Base-by-base conservation (phyloP, 768 basidiomycete genomes). In the Coprinopsis cinerea region DNA sequence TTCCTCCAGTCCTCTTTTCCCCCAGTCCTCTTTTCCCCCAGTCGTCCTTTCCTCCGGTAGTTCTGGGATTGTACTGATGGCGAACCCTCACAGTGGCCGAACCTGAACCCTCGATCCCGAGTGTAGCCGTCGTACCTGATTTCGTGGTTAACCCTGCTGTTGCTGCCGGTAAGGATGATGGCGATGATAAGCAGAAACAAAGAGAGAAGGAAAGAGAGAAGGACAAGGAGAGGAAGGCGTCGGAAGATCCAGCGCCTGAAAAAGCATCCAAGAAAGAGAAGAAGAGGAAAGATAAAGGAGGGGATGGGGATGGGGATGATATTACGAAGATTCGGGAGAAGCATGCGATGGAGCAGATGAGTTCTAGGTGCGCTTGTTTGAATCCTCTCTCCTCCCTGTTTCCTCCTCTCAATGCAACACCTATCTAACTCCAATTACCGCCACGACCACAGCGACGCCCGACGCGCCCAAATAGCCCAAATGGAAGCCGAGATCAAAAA, bases 401-500 rank as follows among this genome's bases (percentile, higher is more conserved):
- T 40, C 17, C 18, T 50, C n/a, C n/a, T n/a, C n/a, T n/a, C n/a
- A n/a, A n/a, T n/a, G n/a, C n/a, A n/a, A 32, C 23, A 10, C 36
- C 27, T 20, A 35, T 52, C 43, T 18, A 3, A 26, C 30, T 40
- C 2, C 49, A 92, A 86, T 46, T n/a, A n/a, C n/a, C n/a, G n/a
- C n/a, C n/a, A n/a, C n/a, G n/a, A 24, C 28, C 40, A 3, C 51
- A 92, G 86, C 46, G 73, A 74, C 27, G 66, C 77, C 10, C 85
- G 88, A 18, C 79, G 84, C 59, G 72, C 80, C 5, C 83, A 92
- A 62, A 89, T 96, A 44, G 84, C 83, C 57, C 84, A 78, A 58
- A 89, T 97, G 83, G 91, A 97, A 64, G 82, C 81, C 5, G 88
- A 92, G 39, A 87, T 97, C 48, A 84, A 89, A 22, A 85, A 79